A percentile compares a stretch with the other conserved stretches of the same genome.
Evolutionary conservation across 2,329 filamentous ascomycete genomes (phyloP).

Genomic region (Hortaea sp.): DNA sequence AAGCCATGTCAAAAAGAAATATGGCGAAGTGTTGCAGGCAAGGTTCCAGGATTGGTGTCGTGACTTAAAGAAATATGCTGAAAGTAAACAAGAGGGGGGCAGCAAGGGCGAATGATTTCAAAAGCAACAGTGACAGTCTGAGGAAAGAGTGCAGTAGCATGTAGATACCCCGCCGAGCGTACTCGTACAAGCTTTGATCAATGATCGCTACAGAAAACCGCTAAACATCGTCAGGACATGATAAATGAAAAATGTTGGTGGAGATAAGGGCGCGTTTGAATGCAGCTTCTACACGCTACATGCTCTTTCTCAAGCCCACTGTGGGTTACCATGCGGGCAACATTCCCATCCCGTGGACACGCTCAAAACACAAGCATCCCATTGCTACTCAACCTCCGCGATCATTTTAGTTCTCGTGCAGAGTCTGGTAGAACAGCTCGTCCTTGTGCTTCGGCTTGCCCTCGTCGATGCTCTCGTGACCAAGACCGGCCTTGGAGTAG

Average conservation of each 20-base stretch:
- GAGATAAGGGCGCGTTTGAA: too few relatives aligned
- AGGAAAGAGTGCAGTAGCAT: background rate
- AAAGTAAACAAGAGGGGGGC: slow-evolving; percentile 16
- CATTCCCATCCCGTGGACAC: background rate
- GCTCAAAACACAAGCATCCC: background rate
- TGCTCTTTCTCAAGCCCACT: too few relatives aligned
- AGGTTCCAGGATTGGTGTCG: slow-evolving; percentile 32
- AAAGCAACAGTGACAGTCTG: background rate
- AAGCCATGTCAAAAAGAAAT: slow-evolving; percentile 34
- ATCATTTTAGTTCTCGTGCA: slow-evolving; percentile 39
- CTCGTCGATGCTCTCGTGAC: slow-evolving; percentile 54
- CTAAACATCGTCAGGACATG: too few relatives aligned
- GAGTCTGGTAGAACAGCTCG: slow-evolving; percentile 40
- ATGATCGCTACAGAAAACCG: too few relatives aligned
- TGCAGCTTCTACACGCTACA: too few relatives aligned
- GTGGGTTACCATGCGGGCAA: too few relatives aligned
- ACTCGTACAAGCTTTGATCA: too few relatives aligned
- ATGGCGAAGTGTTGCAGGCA: slow-evolving; percentile 25
- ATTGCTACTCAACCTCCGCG: too few relatives aligned
- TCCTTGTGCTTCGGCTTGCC: slow-evolving; percentile 51
- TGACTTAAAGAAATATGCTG: slow-evolving; percentile 33
- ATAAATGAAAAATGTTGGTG: too few relatives aligned
- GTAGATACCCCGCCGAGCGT: too few relatives aligned
- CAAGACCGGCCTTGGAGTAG: slow-evolving; percentile 78
- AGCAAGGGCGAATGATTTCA: background rate